Evolutionary conservation across 2,329 filamentous ascomycete species (phyloP), one percentile per base, ranked within the genome.

Genomic region (Aspergillus hortae): DNA sequence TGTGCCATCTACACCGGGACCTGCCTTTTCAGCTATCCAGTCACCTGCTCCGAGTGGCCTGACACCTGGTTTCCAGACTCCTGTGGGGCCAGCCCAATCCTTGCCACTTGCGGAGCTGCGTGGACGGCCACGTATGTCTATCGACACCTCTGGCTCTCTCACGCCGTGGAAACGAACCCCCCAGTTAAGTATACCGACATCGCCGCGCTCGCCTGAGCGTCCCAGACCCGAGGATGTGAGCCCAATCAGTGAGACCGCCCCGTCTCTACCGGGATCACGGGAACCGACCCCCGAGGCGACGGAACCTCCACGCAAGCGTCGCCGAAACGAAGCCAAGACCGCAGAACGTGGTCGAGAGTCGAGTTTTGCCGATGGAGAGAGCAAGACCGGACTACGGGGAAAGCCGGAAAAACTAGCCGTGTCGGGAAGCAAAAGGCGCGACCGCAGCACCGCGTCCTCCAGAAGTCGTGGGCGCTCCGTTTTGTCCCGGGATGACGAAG

Each of bases 101-200:
- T 53, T 63, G 2, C 58, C 62, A 60, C 36, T 56, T 61, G 40
- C 61, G 67, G 15, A 58, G 55, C 27, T 30, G 14, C 61, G 61
- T 46, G 65, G 65, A 15, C 67, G 64, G 12, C 58, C 59, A 4
- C 67, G 64, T 14, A 61, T 68, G 15, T 73, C 69, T 2, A 66
- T 75, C 30, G 64, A 69, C 27, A 74, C 71, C 1, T 63, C 67
- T n/a, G 66, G 66, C 10, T 73, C 72, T 21, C 65, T 66, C 15
- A 77, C 74, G 1, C 74, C 72, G 3, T 77, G 74, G 74, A 77
- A 73, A 56, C 66, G 67, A 47, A 65, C 66, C 33, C 70, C 71
- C 19, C 63, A 61, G 11, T 47, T 66, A 38, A 69, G 61, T 7
- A 64, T 74, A 35, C 61, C 70, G 0, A 54, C 63, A 15, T 70